Evolutionary conservation across 768 basidiomycete species (phyloP).

Genomic region (Collybia mongolica): DNA sequence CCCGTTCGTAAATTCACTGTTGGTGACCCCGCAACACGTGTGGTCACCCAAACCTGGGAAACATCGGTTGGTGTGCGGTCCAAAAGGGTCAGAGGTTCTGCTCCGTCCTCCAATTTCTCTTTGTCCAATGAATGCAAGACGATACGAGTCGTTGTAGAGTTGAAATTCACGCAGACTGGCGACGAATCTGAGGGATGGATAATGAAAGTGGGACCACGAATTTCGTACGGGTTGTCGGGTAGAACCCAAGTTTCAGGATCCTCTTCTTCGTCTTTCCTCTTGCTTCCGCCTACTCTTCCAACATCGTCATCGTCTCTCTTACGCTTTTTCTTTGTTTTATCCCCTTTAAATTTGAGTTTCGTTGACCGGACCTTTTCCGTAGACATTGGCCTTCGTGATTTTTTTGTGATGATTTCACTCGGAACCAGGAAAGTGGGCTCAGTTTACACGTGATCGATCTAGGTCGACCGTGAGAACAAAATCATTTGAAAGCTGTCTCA

Average conservation of each 20-base stretch:
- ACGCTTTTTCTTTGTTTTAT: constrained; percentile 81
- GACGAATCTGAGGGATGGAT: constrained; percentile 79
- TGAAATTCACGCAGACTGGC: constrained; percentile 76
- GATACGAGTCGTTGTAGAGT: constrained; percentile 71
- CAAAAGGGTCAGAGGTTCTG: constrained; percentile 45
- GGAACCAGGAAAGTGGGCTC: too few relatives aligned
- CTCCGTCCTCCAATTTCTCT: constrained; percentile 47
- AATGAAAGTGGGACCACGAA: constrained; percentile 88
- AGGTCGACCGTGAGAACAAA: constrained; percentile 35
- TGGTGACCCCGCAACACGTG: constrained; percentile 78
- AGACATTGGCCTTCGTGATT: constrained; percentile 21
- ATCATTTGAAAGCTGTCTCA: constrained; percentile 15
- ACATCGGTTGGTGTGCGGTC: constrained; percentile 79
- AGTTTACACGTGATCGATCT: constrained; percentile 28
- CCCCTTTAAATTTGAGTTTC: constrained; percentile 88
- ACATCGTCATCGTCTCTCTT: constrained; percentile 60
- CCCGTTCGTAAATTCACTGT: constrained; percentile 88
- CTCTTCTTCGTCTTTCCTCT: constrained; percentile 56
- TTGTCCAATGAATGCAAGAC: constrained; percentile 66
- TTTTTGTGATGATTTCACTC: background rate
- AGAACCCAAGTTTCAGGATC: constrained; percentile 79
- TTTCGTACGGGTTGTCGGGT: constrained; percentile 67
- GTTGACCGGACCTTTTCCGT: constrained; percentile 58
- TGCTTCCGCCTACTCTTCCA: constrained; percentile 39
- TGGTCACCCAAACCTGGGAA: constrained; percentile 89